Conservation (phyloP, 306 rosid species). For the Vigna mungo region DNA sequence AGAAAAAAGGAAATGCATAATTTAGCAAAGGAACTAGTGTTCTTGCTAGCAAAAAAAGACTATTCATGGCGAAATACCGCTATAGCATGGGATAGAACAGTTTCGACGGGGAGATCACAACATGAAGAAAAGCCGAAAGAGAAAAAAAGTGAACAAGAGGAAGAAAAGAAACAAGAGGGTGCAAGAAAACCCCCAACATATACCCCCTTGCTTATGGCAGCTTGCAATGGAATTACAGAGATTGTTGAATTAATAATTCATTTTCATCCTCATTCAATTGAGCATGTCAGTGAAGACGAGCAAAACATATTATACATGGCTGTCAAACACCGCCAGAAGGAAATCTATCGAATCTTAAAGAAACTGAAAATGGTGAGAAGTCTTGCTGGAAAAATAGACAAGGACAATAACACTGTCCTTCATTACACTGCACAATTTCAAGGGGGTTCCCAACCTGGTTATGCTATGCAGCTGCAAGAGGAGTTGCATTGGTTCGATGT, state of each 20-base stretch:
- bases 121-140: neutral
- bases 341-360: constrained; percentile 37
- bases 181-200: neutral
- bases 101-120: constrained; percentile 35
- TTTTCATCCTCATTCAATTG: constrained; percentile 50
- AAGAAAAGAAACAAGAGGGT: neutral
- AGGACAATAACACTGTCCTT: constrained; percentile 46
- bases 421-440: constrained; percentile 47
- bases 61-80: constrained; percentile 37
- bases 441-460: constrained; percentile 54
- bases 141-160: neutral
- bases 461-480: constrained; percentile 53
- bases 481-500: constrained; percentile 56
- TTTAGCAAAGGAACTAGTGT: constrained; percentile 40
- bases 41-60: constrained; percentile 44
- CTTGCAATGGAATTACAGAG: constrained; percentile 52
- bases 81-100: constrained; percentile 36
- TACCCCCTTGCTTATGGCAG: constrained; percentile 59
- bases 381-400: constrained; percentile 48
- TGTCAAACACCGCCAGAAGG: constrained; percentile 44
- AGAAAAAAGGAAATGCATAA: constrained; percentile 47
- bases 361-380: constrained; percentile 39
- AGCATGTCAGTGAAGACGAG: constrained; percentile 50
- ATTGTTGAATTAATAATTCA: constrained; percentile 51
- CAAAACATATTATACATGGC: constrained; percentile 49